A percentile compares a stretch with the other conserved stretches of the same genome.
Evolutionary conservation across 2,329 filamentous ascomycete species (phyloP).

Genomic region (Aschersonia sp.): DNA sequence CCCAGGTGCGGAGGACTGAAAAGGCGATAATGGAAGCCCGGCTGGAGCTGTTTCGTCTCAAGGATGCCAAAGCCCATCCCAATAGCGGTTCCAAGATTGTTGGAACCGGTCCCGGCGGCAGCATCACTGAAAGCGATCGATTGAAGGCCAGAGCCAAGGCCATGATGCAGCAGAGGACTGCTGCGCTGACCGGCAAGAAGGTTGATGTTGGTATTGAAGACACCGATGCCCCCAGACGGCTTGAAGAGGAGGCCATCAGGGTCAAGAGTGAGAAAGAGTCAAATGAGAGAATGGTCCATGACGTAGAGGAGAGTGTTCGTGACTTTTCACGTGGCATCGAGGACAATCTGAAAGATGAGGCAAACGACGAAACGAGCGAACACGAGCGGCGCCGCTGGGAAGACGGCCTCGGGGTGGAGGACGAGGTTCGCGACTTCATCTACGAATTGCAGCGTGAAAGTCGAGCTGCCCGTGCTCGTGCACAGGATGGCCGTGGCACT

Average conservation of each 20-base stretch:
- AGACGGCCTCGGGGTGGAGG: conserved; percentile 87
- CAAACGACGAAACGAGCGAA: conserved; percentile 60
- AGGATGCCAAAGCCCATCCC: conserved; percentile 84
- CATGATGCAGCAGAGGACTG: conserved; percentile 97
- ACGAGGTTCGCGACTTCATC: conserved; percentile 95
- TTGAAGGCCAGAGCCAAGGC: conserved; percentile 91
- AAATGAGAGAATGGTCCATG: conserved; percentile 90
- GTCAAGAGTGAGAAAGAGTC: conserved; percentile 77
- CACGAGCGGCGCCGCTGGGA: conserved; percentile 93
- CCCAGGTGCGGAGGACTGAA: conserved; percentile 79
- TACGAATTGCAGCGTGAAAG: conserved; percentile 86
- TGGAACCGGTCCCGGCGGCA: conserved; percentile 81
- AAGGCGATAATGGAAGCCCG: conserved; percentile 84
- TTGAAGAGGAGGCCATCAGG: conserved; percentile 78
- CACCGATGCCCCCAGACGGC: conserved; percentile 61
- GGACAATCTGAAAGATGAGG: conserved; percentile 71
- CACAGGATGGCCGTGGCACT: conserved; percentile 38
- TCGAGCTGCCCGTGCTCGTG: conserved; percentile 54
- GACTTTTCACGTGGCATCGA: conserved; percentile 79
- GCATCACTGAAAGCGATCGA: conserved; percentile 83
- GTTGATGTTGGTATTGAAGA: conserved; percentile 55
- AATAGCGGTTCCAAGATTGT: conserved; percentile 67
- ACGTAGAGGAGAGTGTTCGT: conserved; percentile 90
- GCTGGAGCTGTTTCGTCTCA: conserved; percentile 83
- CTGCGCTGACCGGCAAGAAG: conserved; percentile 78